Evolutionary conservation across 2,329 filamentous ascomycete genomes (phyloP).

Genomic region (Fusarium multiceps): DNA sequence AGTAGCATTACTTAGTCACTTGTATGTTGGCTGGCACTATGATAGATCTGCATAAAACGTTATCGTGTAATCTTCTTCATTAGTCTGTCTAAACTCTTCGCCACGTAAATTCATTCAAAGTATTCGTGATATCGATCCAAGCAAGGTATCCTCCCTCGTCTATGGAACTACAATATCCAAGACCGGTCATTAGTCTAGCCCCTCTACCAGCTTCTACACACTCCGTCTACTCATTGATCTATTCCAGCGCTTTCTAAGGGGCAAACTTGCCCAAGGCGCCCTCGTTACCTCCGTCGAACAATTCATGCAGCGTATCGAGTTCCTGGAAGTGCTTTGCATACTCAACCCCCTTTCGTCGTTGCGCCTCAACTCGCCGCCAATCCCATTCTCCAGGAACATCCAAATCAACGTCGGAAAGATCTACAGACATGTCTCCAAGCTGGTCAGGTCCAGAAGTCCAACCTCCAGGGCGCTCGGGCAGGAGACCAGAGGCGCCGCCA

Average conservation of each 20-base stretch:
- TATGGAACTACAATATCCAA: not conserved
- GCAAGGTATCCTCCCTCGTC: not conserved
- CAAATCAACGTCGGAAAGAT: conserved; percentile 52
- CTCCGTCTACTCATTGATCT: not conserved
- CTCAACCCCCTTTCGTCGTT: conserved; percentile 66
- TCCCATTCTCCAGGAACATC: conserved; percentile 61
- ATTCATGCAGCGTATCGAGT: conserved; percentile 63
- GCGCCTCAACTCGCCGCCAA: conserved; percentile 67
- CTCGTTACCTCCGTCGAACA: conserved; percentile 65
- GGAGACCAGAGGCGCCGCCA: conserved; percentile 71
- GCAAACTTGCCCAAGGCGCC: conserved; percentile 64
- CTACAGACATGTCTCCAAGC: conserved; percentile 53
- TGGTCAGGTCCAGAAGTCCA: conserved; percentile 63
- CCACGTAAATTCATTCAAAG: not conserved
- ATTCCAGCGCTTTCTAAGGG: conserved; percentile 47
- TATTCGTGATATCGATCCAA: not conserved
- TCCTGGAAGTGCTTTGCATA: conserved; percentile 67
- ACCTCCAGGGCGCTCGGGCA: conserved; percentile 78
- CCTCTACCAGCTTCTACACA: not conserved
- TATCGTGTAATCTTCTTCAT: not conserved
- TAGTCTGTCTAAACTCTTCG: not conserved
- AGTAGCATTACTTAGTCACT: not conserved
- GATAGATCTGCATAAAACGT: not conserved
- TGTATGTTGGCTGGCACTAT: not conserved
- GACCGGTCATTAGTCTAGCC: not conserved